Percentiles rank a stretch among this genome's conserved stretches.
Evolutionary conservation across 192 early-diverging fungal species (phyloP).

Genomic region (Entomortierella lignicola): DNA sequence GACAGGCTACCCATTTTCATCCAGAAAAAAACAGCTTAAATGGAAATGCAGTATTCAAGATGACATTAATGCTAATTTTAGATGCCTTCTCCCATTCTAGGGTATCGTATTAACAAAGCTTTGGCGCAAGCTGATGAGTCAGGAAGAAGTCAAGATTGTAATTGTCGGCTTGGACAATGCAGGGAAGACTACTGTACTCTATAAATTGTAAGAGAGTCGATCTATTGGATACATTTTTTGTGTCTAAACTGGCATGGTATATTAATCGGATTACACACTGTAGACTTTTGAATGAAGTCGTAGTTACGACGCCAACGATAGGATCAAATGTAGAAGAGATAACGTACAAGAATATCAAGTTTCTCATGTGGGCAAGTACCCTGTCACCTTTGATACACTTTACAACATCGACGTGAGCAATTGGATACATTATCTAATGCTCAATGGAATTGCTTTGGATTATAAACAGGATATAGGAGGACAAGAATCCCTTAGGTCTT

Average conservation of each 20-base stretch:
- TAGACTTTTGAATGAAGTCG: constrained; percentile 70
- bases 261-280: neutral
- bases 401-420: neutral
- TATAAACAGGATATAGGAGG: constrained; percentile 66
- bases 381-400: neutral
- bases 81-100: constrained; percentile 18
- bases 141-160: constrained; percentile 76
- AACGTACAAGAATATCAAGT: constrained; percentile 75
- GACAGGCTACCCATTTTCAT: neutral
- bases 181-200: constrained; percentile 75
- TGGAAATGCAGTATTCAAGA: neutral
- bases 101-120: constrained; percentile 69
- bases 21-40: neutral
- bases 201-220: constrained; percentile 61
- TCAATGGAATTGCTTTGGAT: neutral
- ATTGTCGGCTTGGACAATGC: constrained; percentile 80
- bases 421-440: neutral
- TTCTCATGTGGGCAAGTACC: constrained; percentile 75
- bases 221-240: neutral
- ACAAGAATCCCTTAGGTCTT: constrained; percentile 69
- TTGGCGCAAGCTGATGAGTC: constrained; percentile 68
- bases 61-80: neutral
- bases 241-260: neutral
- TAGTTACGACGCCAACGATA: constrained; percentile 76
- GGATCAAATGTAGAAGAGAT: constrained; percentile 80